These are phyloP conservation scores for Neopestalotiopsis sp. DNA, from an alignment of 2,329 filamentous ascomycete species.

Conservation along the genomic window DNA sequence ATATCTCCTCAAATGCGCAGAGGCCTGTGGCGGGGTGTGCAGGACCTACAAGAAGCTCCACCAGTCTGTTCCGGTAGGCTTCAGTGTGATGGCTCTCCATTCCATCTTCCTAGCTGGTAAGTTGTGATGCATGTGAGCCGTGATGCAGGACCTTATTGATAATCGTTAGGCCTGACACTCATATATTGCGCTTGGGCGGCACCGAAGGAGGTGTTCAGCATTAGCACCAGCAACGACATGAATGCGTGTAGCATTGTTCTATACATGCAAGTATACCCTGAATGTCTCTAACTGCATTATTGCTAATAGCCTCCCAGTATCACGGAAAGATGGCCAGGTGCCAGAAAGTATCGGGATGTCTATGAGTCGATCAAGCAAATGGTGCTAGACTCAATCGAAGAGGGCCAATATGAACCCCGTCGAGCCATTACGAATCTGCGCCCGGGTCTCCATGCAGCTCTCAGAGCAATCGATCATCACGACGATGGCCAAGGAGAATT, in stretches of 20 bases:
- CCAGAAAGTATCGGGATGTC: conserved; percentile 18
- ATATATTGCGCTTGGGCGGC: conserved; percentile 36
- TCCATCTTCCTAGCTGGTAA: conserved; percentile 32
- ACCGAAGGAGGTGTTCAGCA: conserved; percentile 26
- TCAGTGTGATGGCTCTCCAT: conserved; percentile 34
- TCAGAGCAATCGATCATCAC: conserved; percentile 5
- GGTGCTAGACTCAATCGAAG: conserved; percentile 20
- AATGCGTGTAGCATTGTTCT: conserved; percentile 32
- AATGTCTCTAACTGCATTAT: not conserved
- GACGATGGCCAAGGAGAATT: conserved; percentile 11
- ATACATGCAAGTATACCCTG: conserved; percentile 19
- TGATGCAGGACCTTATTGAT: not conserved
- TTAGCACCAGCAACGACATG: conserved; percentile 31
- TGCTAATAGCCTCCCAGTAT: conserved; percentile 14
- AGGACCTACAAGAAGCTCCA: conserved; percentile 36
- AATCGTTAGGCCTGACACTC: conserved; percentile 30
- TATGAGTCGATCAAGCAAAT: conserved; percentile 21
- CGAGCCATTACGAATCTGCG: conserved; percentile 15
- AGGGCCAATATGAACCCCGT: conserved; percentile 15
- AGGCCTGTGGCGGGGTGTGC: conserved; percentile 34
- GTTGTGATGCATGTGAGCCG: not conserved
- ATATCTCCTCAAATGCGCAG: conserved; percentile 27
- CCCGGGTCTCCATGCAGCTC: conserved; percentile 11
- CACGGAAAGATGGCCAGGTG: conserved; percentile 25
- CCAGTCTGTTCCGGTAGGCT: conserved; percentile 31